These are phyloP conservation scores for Combretum micranthum DNA, from an alignment of 345 rosid genomes.

Conservation along the genomic window DNA sequence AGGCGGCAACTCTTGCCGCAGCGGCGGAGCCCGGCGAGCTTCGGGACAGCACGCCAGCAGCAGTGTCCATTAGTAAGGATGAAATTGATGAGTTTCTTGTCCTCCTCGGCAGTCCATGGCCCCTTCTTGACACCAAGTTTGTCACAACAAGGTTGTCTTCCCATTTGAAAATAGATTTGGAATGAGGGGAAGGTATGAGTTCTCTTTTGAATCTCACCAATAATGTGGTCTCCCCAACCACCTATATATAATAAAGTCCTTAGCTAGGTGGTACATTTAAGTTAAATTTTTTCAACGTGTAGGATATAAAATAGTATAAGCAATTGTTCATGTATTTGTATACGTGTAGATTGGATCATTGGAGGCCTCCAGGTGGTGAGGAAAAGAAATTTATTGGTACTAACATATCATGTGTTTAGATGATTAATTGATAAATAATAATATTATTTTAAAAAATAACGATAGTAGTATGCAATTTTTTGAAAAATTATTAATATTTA, in stretches of 20 bases:
- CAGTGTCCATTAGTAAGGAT: slow-evolving; percentile 72
- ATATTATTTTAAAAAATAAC: no score
- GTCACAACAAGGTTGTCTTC: slow-evolving; percentile 78
- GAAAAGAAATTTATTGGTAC: no score
- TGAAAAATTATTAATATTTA: no score
- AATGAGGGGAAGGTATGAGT: background rate
- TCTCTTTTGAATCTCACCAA: background rate
- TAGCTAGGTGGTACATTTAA: background rate
- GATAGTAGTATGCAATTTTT: no score
- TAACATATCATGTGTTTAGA: no score
- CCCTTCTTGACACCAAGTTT: slow-evolving; percentile 78
- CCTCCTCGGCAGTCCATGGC: slow-evolving; percentile 87
- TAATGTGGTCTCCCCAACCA: slow-evolving; percentile 26
- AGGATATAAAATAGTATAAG: background rate
- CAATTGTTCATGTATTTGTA: background rate
- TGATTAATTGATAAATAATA: no score
- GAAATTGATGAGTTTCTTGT: slow-evolving; percentile 68
- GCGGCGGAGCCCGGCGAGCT: slow-evolving; percentile 77
- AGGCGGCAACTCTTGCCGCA: slow-evolving; percentile 89
- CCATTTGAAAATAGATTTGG: slow-evolving; percentile 23
- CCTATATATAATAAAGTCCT: slow-evolving; percentile 17
- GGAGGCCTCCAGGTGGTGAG: no score
- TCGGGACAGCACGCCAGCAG: slow-evolving; percentile 82
- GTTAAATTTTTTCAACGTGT: background rate
- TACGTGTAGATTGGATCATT: background rate